phyloP scores from a whole-genome alignment of 1,139 yeast species.

The Meyerozyma guilliermondii region DNA sequence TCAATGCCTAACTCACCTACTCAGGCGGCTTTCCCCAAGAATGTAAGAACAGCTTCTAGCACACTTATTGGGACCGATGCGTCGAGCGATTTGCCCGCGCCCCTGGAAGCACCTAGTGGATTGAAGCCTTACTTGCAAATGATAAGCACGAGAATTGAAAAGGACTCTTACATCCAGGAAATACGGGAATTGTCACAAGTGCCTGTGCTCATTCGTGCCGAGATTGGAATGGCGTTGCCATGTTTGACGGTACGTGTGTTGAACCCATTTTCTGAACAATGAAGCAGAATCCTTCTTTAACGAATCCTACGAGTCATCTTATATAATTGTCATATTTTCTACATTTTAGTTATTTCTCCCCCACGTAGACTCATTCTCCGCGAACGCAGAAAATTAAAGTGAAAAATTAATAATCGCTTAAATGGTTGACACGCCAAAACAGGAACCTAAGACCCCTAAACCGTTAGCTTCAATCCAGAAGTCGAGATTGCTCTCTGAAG shows the following conservation, averaged over 20 bases:
- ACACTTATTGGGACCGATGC: conserved; percentile 13
- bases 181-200: conserved; percentile 71
- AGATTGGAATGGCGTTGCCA: conserved; percentile 91
- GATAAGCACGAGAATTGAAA: conserved; percentile 57
- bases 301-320: neutral
- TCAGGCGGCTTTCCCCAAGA: conserved; percentile 20
- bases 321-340: neutral
- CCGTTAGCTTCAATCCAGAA: neutral
- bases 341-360: neutral
- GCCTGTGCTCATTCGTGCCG: conserved; percentile 85
- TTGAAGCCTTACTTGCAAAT: conserved; percentile 54
- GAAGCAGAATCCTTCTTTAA: neutral
- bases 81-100: conserved; percentile 5
- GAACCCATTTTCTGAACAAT: conserved; percentile 60
- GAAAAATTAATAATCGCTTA: neutral
- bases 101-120: conserved; percentile 22
- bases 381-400: neutral
- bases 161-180: conserved; percentile 67
- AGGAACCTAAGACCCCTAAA: neutral
- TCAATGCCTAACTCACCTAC: conserved; percentile 28
- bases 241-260: conserved; percentile 91
- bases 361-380: neutral
- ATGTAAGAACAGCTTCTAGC: conserved; percentile 22
- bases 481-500: neutral
- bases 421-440: neutral